Conservation (phyloP, 352 stramenopile genomes). For the Phytopythium sindhum region DNA sequence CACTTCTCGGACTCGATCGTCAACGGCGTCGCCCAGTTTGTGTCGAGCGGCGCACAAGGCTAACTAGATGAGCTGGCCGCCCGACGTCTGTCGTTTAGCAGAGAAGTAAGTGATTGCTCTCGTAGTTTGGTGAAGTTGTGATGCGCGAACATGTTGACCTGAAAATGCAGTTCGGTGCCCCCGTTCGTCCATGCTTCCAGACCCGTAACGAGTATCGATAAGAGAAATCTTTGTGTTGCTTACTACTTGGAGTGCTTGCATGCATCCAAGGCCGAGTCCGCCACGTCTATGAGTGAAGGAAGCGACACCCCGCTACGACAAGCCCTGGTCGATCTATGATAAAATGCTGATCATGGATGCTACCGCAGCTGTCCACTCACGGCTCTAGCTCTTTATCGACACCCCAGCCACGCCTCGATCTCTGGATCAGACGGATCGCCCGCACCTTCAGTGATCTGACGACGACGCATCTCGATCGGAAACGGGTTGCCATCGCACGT, state of each 20-base stretch:
- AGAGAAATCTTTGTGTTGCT: neutral
- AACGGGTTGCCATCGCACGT: conserved; percentile 13
- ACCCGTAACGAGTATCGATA: neutral
- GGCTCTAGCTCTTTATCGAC: neutral
- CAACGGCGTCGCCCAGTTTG: conserved; percentile 64
- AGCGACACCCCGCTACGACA: no score
- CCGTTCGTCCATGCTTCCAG: neutral
- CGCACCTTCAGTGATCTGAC: conserved; percentile 9
- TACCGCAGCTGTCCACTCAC: no score
- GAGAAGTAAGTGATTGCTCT: neutral
- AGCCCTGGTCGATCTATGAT: no score
- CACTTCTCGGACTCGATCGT: conserved; percentile 77
- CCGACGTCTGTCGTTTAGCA: neutral
- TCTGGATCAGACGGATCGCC: neutral
- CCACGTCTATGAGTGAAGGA: no score
- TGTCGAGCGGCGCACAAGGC: conserved; percentile 16
- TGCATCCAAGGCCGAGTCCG: no score
- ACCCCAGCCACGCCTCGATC: conserved; percentile 2
- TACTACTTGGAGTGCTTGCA: neutral
- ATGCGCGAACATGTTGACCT: neutral
- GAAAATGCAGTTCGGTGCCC: neutral
- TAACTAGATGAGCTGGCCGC: neutral
- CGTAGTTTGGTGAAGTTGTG: neutral
- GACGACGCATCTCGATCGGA: conserved; percentile 16
- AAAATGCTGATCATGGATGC: no score